A percentile compares a stretch with the other conserved stretches of the same genome.
These are phyloP conservation scores for Haplosporangium sp. DNA, from an alignment of 371 early-diverging fungal genomes.

Conservation along the genomic window DNA sequence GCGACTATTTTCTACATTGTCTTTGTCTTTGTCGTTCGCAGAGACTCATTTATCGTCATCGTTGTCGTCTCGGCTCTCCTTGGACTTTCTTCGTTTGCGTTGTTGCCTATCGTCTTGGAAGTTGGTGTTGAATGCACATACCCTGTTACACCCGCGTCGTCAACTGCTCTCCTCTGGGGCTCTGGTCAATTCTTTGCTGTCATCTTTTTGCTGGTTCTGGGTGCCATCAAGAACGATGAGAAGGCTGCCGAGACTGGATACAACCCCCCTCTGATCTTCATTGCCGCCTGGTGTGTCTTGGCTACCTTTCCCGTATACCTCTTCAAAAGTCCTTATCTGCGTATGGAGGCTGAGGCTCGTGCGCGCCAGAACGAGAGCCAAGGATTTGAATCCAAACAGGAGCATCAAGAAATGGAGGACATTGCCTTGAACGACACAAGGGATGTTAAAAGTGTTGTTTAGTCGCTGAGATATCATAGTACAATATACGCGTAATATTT, in stretches of 20 bases:
- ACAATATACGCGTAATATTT: background rate
- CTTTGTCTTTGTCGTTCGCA: conserved; percentile 61
- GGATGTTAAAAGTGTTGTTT: background rate
- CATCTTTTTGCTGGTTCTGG: conserved; percentile 60
- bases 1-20: conserved; percentile 60
- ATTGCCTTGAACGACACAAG: conserved; percentile 22
- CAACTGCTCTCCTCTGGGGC: conserved; percentile 63
- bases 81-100: conserved; percentile 61
- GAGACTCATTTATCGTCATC: conserved; percentile 58
- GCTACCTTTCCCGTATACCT: conserved; percentile 37
- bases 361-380: conserved; percentile 14
- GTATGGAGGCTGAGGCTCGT: conserved; percentile 48
- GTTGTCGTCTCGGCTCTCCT: conserved; percentile 60
- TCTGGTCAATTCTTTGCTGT: conserved; percentile 63
- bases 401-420: conserved; percentile 27
- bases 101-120: conserved; percentile 66
- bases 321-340: conserved; percentile 50
- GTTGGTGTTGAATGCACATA: conserved; percentile 67
- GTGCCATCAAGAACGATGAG: conserved; percentile 51
- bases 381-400: conserved; percentile 2
- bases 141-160: conserved; percentile 64
- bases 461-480: background rate
- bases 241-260: conserved; percentile 14
- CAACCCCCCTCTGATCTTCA: conserved; percentile 51
- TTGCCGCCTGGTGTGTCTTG: conserved; percentile 40